phyloP scores from a whole-genome alignment of 495 filamentous ascomycete genomes.

The Hypoxylon cercidicola region DNA sequence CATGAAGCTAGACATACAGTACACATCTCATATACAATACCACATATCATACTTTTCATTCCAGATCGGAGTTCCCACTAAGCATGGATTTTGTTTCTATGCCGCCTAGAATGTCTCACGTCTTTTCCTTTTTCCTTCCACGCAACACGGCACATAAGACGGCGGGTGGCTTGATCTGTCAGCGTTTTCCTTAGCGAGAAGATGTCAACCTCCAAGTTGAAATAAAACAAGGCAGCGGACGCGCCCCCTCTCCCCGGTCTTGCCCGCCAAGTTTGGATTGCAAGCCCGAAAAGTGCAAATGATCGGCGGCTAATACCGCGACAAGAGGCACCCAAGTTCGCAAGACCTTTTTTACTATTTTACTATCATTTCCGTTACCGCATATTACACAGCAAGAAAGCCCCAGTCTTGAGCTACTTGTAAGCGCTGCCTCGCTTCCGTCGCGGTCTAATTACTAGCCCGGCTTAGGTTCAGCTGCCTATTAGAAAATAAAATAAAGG shows the following conservation, averaged over 20 bases:
- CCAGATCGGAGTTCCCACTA: conserved; percentile 17
- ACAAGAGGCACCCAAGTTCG: conserved; percentile 30
- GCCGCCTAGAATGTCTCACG: background rate
- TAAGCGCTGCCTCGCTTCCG: conserved; percentile 21
- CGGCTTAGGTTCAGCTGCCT: background rate
- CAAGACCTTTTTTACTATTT: conserved; percentile 8
- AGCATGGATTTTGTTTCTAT: background rate
- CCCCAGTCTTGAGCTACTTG: conserved; percentile 20
- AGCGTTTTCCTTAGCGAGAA: background rate
- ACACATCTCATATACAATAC: background rate
- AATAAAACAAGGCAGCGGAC: background rate
- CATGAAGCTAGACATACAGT: background rate
- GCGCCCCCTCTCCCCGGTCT: conserved; percentile 7
- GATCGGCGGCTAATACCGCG: conserved; percentile 37
- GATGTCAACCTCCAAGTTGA: too few relatives aligned
- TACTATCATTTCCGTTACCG: background rate
- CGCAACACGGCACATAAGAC: too few relatives aligned
- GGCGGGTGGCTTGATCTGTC: background rate
- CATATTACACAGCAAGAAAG: background rate
- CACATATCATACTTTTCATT: too few relatives aligned
- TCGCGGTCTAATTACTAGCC: conserved; percentile 7
- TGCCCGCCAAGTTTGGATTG: conserved; percentile 33
- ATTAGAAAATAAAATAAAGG: too few relatives aligned
- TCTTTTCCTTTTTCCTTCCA: conserved; percentile 3
- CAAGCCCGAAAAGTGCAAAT: conserved; percentile 31